Conservation (phyloP, 805 yeast genomes). For the Suhomyces tanzawaensis region DNA sequence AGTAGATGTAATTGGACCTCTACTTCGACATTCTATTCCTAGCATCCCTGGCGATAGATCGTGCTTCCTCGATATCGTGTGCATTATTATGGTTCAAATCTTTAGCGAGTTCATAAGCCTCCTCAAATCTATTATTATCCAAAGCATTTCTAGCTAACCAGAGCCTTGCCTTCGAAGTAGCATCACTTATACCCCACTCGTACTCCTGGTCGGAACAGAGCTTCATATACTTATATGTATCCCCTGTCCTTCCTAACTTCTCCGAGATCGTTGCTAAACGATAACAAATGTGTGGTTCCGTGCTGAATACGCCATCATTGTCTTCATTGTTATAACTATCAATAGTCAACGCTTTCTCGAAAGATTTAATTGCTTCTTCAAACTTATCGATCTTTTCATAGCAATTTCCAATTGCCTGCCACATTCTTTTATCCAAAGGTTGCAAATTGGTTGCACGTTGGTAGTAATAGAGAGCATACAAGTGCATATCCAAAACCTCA, state of each 20-base stretch:
- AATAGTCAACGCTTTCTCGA: conserved; percentile 67
- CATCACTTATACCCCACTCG: conserved; percentile 67
- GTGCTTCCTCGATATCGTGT: conserved; percentile 85
- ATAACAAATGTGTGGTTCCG: conserved; percentile 52
- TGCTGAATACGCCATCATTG: conserved; percentile 36
- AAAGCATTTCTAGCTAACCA: conserved; percentile 81
- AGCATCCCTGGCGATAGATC: conserved; percentile 78
- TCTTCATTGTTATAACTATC: conserved; percentile 35
- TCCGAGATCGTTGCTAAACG: conserved; percentile 70
- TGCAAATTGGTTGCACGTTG: conserved; percentile 86
- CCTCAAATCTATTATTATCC: conserved; percentile 53
- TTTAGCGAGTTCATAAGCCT: conserved; percentile 71
- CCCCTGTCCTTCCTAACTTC: conserved; percentile 47
- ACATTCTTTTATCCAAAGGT: conserved; percentile 89
- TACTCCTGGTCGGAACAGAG: conserved; percentile 63
- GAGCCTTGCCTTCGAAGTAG: conserved; percentile 73
- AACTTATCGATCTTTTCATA: conserved; percentile 72
- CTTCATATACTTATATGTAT: conserved; percentile 62
- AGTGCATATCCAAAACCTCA: conserved; percentile 92
- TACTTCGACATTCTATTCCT: conserved; percentile 44
- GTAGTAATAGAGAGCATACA: conserved; percentile 87
- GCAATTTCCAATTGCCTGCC: conserved; percentile 93
- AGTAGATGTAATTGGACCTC: neutral
- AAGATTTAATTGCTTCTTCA: conserved; percentile 76
- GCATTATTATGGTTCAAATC: conserved; percentile 69